phyloP scores from a whole-genome alignment of 768 basidiomycete species.

The Amanita pallidorosea region DNA sequence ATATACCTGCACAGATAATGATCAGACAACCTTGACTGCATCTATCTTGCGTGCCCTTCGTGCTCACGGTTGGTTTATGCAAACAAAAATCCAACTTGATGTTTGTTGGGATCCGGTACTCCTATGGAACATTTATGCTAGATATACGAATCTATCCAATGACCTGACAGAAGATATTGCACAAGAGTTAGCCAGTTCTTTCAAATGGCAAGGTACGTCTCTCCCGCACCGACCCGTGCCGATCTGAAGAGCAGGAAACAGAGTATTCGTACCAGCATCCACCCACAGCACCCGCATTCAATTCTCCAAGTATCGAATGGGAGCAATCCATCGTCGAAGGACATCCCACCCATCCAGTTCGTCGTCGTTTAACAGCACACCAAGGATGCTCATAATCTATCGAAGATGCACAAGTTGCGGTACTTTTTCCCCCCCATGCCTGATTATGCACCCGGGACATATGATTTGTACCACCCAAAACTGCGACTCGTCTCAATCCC shows the following conservation, averaged over 20 bases:
- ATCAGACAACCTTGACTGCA: not conserved
- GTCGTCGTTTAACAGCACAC: slow-evolving; percentile 4
- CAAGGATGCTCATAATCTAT: not conserved
- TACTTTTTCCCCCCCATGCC: slow-evolving; percentile 39
- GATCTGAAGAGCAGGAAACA: slow-evolving; percentile 8
- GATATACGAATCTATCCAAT: slow-evolving; percentile 22
- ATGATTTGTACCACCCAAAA: slow-evolving; percentile 37
- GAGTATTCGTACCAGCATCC: slow-evolving; percentile 40
- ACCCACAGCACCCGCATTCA: slow-evolving; percentile 30
- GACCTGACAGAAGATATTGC: slow-evolving; percentile 28
- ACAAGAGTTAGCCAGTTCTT: slow-evolving; percentile 35
- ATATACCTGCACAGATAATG: not conserved
- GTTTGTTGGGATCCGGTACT: slow-evolving; percentile 23
- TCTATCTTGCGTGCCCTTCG: slow-evolving; percentile 9
- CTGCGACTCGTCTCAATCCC: slow-evolving; percentile 39
- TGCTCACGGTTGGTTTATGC: slow-evolving; percentile 17
- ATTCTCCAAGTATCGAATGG: slow-evolving; percentile 43
- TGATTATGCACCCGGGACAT: slow-evolving; percentile 31
- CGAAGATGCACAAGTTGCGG: slow-evolving; percentile 49
- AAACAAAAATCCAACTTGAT: slow-evolving; percentile 13
- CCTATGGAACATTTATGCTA: slow-evolving; percentile 34
- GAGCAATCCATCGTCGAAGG: slow-evolving; percentile 53
- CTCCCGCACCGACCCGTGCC: not conserved
- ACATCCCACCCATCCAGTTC: slow-evolving; percentile 48
- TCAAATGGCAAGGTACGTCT: slow-evolving; percentile 41